These are phyloP conservation scores for Pterocarpus macrocarpus DNA, from an alignment of 306 rosid species.

Conservation along the genomic window DNA sequence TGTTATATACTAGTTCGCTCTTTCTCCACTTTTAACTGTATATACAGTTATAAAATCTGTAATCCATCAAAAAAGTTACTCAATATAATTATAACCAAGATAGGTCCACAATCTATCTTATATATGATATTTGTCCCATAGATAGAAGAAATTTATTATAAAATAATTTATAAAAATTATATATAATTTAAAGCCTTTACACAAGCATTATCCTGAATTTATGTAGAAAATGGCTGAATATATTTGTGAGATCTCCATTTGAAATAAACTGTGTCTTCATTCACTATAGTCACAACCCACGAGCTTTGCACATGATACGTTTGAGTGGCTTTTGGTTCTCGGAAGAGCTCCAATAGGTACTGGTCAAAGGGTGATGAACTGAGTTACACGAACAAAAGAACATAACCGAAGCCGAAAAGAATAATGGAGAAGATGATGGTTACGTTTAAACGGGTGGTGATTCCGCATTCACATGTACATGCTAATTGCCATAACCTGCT, in stretches of 20 bases:
- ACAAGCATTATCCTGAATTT: neutral
- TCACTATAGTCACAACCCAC: neutral
- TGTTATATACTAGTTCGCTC: no score
- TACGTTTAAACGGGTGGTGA: neutral
- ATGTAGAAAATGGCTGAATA: neutral
- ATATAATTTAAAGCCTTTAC: neutral
- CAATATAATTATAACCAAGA: no score
- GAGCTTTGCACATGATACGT: slow-evolving; percentile 32
- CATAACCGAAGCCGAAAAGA: neutral
- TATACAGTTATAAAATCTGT: no score
- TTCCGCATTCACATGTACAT: neutral
- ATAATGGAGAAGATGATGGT: no score
- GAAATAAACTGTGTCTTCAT: neutral
- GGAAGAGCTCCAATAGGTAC: neutral
- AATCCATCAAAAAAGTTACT: no score
- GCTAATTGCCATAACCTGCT: neutral
- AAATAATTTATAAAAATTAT: no score
- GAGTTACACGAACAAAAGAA: neutral
- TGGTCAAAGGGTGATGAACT: neutral
- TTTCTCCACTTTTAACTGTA: no score
- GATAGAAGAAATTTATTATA: no score
- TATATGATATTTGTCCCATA: no score
- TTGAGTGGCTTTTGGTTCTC: slow-evolving; percentile 27
- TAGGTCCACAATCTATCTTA: no score
- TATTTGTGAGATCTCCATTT: neutral